Evolutionary conservation across 179 eudicot species (phyloP).

Genomic region (Silene coronaria): DNA sequence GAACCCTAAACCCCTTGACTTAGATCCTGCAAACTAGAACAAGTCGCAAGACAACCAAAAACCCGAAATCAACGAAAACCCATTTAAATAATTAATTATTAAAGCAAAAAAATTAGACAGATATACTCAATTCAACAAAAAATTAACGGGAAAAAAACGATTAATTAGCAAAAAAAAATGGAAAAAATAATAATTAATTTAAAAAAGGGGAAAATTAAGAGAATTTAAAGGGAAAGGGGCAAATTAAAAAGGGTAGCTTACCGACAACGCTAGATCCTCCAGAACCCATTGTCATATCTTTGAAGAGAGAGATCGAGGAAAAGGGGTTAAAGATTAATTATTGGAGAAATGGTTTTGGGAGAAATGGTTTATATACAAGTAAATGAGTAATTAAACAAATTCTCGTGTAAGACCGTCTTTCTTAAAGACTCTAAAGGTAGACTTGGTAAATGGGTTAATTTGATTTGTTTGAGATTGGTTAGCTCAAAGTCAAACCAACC

Average conservation of each 20-base stretch:
- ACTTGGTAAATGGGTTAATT: too few species aligned
- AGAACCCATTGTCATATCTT: conserved; percentile 41
- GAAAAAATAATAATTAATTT: background rate
- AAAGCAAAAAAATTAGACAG: background rate
- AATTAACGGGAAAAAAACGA: background rate
- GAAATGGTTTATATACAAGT: too few species aligned
- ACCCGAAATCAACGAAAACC: background rate
- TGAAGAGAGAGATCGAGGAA: background rate
- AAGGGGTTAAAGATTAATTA: background rate
- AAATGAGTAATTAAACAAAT: too few species aligned
- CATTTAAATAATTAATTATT: background rate
- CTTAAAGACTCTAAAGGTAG: too few species aligned
- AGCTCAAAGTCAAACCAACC: too few species aligned
- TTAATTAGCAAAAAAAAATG: background rate
- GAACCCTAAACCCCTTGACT: background rate
- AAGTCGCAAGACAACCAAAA: background rate
- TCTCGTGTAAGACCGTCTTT: too few species aligned
- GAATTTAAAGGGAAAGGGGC: background rate
- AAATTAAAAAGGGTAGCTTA: background rate
- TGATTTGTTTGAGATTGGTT: too few species aligned
- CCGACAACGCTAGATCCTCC: conserved; percentile 48
- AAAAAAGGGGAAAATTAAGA: too few species aligned
- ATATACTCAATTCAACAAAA: background rate
- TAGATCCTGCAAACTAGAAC: conserved; percentile 15
- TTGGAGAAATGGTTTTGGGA: background rate